Base-by-base conservation (phyloP, 1,284 basidiomycete genomes). In the Neolentinus lepideus region DNA sequence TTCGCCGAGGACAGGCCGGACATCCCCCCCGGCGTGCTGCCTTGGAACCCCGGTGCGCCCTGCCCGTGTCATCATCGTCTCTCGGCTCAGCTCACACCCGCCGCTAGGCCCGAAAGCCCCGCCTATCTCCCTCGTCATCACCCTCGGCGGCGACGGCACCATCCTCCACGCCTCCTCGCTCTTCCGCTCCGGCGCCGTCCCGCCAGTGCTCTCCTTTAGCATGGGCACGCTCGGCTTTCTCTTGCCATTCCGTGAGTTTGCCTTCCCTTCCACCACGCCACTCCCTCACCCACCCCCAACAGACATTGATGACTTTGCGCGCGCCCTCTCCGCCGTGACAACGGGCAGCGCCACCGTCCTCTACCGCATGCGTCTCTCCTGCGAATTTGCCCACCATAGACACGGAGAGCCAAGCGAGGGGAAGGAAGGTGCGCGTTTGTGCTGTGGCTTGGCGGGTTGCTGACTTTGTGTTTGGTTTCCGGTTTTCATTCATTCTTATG, bases 181-280 rank as follows among this genome's bases (percentile, higher is more conserved):
- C 4, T 98, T 98, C 69, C 90, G 88, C 63, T 76, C 81, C 8
- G 90, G 89, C 31, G 88, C 92, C 22, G 94, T 97, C 12, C 95
- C 95, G 1, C 95, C 96, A 0, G 94, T 98, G 0, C 75, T 98
- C 35, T 95, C 92, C 66, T 97, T 98, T 71, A 94, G 91, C 0
- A 93, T 98, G 90, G 96, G 95, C 6, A 95, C 92, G 1, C 76
- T 98, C 0, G 95, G 95, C 1, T 98, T 98, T 69, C 73, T 98
- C 16, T 78, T 98, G 19, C 95, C 96, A 0, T 98, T 97, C 71
- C 90, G 93, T 93, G 65, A 75, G 92, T 79, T 3, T 50, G 8
- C 27, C 26, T 6, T 16, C 27, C 26, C 59, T 51, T 56, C 24
- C 25, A 46, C 26, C 9, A 16, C 14, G 6, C 22, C 12, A 54